These are phyloP conservation scores for Hevea brasiliensis DNA, from an alignment of 345 rosid genomes.

Conservation along the genomic window DNA sequence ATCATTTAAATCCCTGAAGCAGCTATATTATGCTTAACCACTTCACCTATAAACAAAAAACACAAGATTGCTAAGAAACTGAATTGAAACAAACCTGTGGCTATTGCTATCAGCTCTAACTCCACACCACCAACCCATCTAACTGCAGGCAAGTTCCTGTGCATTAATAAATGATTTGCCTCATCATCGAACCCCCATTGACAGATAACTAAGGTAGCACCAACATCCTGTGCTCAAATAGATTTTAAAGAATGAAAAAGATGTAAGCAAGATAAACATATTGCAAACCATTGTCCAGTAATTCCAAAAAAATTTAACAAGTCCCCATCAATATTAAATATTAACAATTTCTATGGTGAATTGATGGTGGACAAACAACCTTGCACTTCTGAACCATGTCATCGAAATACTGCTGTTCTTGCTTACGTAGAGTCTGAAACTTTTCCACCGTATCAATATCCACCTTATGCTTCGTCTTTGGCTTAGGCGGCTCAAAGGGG, in stretches of 20 bases:
- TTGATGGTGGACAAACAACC: slow-evolving; percentile 31
- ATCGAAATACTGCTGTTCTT: slow-evolving; percentile 90
- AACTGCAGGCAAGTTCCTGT: slow-evolving; percentile 94
- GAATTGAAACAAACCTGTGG: slow-evolving; percentile 64
- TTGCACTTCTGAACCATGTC: slow-evolving; percentile 97
- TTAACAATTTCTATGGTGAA: not conserved
- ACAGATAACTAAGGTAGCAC: slow-evolving; percentile 94
- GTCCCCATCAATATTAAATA: not conserved
- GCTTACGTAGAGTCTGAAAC: slow-evolving; percentile 84
- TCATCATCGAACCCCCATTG: slow-evolving; percentile 99
- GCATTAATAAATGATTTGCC: slow-evolving; percentile 94
- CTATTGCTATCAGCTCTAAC: slow-evolving; percentile 94
- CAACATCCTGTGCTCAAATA: slow-evolving; percentile 68
- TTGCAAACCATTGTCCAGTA: not conserved
- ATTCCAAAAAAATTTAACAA: slow-evolving; percentile 1
- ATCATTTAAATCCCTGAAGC: not conserved
- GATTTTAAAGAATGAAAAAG: not conserved
- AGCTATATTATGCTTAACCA: slow-evolving; percentile 3
- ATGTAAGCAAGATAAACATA: not conserved
- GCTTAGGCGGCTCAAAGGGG: slow-evolving; percentile 98
- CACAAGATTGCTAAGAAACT: not conserved
- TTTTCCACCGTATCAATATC: slow-evolving; percentile 95
- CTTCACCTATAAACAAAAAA: not conserved
- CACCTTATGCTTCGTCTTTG: slow-evolving; percentile 98
- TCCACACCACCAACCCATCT: slow-evolving; percentile 99